Evolutionary conservation across 768 basidiomycete genomes (phyloP).

Genomic region (Collybiopsis confluens): DNA sequence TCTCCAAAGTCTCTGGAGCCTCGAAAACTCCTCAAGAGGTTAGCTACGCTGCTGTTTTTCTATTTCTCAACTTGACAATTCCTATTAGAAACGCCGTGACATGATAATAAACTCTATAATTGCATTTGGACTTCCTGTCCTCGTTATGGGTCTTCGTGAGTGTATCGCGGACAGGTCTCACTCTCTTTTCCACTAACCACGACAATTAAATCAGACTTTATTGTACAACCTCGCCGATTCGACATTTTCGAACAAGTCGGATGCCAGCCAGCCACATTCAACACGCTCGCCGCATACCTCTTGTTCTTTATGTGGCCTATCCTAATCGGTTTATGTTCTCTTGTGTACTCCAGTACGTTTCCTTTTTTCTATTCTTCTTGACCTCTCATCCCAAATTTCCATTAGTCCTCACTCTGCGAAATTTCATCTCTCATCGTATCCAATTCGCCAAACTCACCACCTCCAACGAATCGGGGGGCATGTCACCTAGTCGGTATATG

Average conservation of each 20-base stretch:
- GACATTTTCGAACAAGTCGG: conserved; percentile 34
- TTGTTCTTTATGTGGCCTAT: conserved; percentile 27
- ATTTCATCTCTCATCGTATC: neutral
- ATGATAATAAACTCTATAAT: conserved; percentile 33
- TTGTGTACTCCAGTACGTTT: conserved; percentile 27
- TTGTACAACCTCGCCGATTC: conserved; percentile 33
- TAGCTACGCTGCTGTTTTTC: neutral
- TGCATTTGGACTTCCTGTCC: conserved; percentile 32
- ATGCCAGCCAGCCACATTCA: conserved; percentile 27
- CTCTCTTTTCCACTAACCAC: neutral
- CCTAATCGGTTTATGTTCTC: conserved; percentile 25
- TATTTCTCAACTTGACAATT: conserved; percentile 17
- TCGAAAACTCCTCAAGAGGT: neutral
- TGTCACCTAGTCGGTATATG: conserved; percentile 38
- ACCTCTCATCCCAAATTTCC: neutral
- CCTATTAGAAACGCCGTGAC: conserved; percentile 29
- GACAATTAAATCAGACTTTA: conserved; percentile 20
- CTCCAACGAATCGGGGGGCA: conserved; percentile 6
- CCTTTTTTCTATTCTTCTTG: neutral
- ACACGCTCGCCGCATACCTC: conserved; percentile 22
- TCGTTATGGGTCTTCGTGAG: conserved; percentile 32
- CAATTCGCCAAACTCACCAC: conserved; percentile 2
- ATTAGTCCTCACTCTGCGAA: conserved; percentile 1
- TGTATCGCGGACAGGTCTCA: conserved; percentile 1
- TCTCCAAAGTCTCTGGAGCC: neutral